Evolutionary conservation across 805 yeast species (phyloP).

Genomic region (Ogataea nitratoaversa): DNA sequence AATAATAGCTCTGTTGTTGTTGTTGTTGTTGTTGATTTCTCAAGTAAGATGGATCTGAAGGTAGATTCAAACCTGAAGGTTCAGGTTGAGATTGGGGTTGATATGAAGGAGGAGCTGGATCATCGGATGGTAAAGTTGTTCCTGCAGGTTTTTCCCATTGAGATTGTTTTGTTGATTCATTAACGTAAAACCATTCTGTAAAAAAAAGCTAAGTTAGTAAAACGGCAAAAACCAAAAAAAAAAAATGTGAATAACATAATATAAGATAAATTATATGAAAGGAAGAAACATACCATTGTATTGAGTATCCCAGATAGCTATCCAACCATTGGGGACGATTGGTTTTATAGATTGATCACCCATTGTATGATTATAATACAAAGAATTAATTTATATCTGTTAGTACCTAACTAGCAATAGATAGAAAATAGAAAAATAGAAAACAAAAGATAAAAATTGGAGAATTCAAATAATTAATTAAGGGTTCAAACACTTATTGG

Average conservation of each 20-base stretch:
- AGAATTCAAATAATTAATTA: no score
- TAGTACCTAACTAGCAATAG: no score
- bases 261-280: not conserved
- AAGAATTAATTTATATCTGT: no score
- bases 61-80: conserved; percentile 6
- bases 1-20: conserved; percentile 3
- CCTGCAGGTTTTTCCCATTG: conserved; percentile 89
- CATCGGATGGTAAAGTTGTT: conserved; percentile 36
- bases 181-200: conserved; percentile 70
- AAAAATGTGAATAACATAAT: not conserved
- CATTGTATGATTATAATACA: no score
- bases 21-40: conserved; percentile 14
- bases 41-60: conserved; percentile 8
- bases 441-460: no score
- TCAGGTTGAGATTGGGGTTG: conserved; percentile 1
- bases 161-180: conserved; percentile 63
- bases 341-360: conserved; percentile 24
- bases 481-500: no score
- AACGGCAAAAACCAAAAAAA: not conserved
- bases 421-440: no score
- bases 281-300: conserved; percentile 35
- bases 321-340: conserved; percentile 46
- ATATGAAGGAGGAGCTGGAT: conserved; percentile 38
- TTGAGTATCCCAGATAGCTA: conserved; percentile 66
- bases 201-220: not conserved